These are phyloP conservation scores for Magnolia changhungtana DNA, from an alignment of 164 flowering plant genomes.

Conservation along the genomic window DNA sequence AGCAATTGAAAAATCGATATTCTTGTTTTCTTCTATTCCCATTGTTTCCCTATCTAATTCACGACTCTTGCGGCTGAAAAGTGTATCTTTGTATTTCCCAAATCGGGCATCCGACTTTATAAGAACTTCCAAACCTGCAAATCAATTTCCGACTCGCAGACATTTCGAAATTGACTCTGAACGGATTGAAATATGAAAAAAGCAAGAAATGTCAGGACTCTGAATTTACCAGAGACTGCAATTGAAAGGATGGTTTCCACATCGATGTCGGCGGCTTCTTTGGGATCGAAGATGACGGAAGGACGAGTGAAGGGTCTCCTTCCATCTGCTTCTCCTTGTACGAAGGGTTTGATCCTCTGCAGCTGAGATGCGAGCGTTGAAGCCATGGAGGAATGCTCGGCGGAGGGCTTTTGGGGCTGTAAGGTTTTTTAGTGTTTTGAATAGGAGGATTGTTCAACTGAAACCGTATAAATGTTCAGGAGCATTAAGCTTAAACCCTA, in stretches of 20 bases:
- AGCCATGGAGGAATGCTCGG: conserved; percentile 21
- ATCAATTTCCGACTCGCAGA: neutral
- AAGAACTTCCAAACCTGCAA: conserved; percentile 70
- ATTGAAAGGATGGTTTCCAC: conserved; percentile 52
- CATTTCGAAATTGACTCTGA: neutral
- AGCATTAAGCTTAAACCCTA: no score
- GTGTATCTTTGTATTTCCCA: conserved; percentile 43
- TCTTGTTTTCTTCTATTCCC: conserved; percentile 60
- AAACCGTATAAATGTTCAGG: no score
- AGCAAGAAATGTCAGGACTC: neutral
- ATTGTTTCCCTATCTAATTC: conserved; percentile 73
- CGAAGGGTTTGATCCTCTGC: conserved; percentile 41
- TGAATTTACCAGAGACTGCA: conserved; percentile 51
- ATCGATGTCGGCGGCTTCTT: conserved; percentile 84
- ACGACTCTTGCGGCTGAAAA: conserved; percentile 66
- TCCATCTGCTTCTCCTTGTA: conserved; percentile 43
- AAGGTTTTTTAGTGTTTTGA: no score
- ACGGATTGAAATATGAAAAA: neutral
- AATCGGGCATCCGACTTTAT: conserved; percentile 50
- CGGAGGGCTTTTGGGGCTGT: no score
- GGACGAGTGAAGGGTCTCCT: conserved; percentile 71
- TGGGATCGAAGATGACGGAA: conserved; percentile 67
- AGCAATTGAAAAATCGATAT: conserved; percentile 43
- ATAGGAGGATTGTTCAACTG: no score
- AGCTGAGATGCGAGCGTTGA: conserved; percentile 67